phyloP scores from a whole-genome alignment of 1,284 basidiomycete species.

The Phlebopus sp. region DNA sequence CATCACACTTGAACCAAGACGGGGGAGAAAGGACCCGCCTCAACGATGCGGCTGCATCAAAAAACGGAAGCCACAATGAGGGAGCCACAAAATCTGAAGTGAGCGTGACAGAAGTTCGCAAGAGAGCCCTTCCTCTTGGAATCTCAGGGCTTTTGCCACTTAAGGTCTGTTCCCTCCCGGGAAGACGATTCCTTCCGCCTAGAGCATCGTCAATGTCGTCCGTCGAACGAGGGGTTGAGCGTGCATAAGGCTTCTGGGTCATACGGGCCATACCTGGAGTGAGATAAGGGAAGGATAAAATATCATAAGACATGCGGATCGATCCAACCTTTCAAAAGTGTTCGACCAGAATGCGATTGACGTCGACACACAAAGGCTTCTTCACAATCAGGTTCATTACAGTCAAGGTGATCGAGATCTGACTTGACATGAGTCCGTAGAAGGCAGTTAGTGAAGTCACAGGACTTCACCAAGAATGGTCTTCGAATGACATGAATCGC shows the following conservation, averaged over 20 bases:
- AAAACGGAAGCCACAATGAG: constrained; percentile 16
- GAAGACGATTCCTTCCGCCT: constrained; percentile 5
- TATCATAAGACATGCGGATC: not conserved
- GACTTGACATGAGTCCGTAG: not conserved
- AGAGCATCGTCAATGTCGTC: not conserved
- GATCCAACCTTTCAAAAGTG: constrained; percentile 15
- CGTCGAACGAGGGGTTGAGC: not conserved
- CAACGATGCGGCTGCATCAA: not conserved
- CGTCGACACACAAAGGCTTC: not conserved
- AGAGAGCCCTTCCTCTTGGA: constrained; percentile 14
- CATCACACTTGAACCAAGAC: constrained; percentile 18
- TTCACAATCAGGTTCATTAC: constrained; percentile 19
- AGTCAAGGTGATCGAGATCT: constrained; percentile 26
- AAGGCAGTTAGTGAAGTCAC: not conserved
- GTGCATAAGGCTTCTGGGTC: constrained; percentile 11
- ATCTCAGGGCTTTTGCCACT: constrained; percentile 1
- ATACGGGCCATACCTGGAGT: constrained; percentile 4
- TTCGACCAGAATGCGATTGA: not conserved
- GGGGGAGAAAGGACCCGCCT: constrained; percentile 21
- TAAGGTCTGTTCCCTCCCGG: not conserved
- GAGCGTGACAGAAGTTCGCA: constrained; percentile 13
- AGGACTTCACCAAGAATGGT: constrained; percentile 23
- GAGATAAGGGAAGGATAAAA: not conserved
- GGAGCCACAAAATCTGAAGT: constrained; percentile 16
- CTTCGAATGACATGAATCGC: constrained; percentile 30